Percentiles rank a stretch among this genome's conserved stretches.
Conservation (phyloP, 768 basidiomycete genomes). For the Hortiboletus flavorubellus region DNA sequence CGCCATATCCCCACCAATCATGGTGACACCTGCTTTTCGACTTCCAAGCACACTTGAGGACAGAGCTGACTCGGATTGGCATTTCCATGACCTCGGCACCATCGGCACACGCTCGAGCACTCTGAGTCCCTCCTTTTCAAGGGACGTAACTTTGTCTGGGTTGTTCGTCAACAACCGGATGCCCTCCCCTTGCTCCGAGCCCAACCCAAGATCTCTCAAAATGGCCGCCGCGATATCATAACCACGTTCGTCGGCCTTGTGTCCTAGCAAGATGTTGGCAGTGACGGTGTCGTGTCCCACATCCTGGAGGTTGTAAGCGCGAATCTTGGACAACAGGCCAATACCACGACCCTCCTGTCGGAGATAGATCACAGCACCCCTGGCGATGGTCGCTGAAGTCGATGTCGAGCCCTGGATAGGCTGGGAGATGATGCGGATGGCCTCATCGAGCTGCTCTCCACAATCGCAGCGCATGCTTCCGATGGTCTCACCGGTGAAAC, state of each 20-base stretch:
- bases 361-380: conserved; percentile 92
- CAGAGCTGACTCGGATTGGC: conserved; percentile 18
- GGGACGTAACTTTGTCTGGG: conserved; percentile 90
- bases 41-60: conserved; percentile 20
- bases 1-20: conserved; percentile 76
- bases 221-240: conserved; percentile 93
- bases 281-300: conserved; percentile 98
- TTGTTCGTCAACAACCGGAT: conserved; percentile 93
- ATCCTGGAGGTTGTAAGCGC: conserved; percentile 97
- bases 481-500: conserved; percentile 97
- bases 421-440: conserved; percentile 83
- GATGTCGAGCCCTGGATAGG: conserved; percentile 50
- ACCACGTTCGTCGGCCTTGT: conserved; percentile 88
- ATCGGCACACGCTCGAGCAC: conserved; percentile 88
- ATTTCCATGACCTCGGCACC: conserved; percentile 86
- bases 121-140: conserved; percentile 75
- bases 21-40: conserved; percentile 61
- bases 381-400: conserved; percentile 51
- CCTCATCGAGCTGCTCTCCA: conserved; percentile 97
- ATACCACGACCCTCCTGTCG: conserved; percentile 98
- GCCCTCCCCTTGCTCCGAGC: conserved; percentile 49
- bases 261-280: conserved; percentile 93
- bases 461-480: conserved; percentile 99
- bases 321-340: conserved; percentile 90
- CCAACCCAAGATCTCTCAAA: conserved; percentile 80